Evolutionary conservation across 768 basidiomycete species (phyloP).

Genomic region (Nidularia sp.): DNA sequence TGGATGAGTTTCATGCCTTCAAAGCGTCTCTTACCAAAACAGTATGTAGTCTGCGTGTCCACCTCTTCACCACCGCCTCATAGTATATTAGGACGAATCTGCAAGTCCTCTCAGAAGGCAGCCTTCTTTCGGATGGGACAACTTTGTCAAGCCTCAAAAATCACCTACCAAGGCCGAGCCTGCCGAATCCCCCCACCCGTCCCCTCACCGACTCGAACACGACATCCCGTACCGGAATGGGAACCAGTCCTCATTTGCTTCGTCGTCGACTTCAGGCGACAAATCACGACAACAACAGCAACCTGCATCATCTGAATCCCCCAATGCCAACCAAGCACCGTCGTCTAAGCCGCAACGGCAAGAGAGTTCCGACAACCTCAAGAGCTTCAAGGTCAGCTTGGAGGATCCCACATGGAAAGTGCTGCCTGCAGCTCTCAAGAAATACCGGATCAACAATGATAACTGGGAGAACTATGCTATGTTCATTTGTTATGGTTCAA

Average conservation of each 20-base stretch:
- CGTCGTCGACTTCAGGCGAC: constrained; percentile 18
- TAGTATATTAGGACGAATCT: constrained; percentile 24
- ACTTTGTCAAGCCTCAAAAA: constrained; percentile 68
- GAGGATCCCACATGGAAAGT: constrained; percentile 99
- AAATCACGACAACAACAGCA: constrained; percentile 19
- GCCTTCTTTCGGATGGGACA: constrained; percentile 87
- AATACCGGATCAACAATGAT: constrained; percentile 97
- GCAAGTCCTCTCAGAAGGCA: constrained; percentile 57
- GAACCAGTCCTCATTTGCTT: constrained; percentile 16
- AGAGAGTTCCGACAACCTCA: constrained; percentile 73
- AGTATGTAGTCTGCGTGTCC: constrained; percentile 17
- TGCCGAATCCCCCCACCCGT: constrained; percentile 74
- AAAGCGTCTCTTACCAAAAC: constrained; percentile 36
- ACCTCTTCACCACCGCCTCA: background rate
- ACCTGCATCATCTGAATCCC: constrained; percentile 25
- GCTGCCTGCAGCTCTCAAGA: constrained; percentile 94
- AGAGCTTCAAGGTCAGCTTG: constrained; percentile 95
- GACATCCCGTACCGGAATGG: constrained; percentile 44
- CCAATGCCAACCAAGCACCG: constrained; percentile 20
- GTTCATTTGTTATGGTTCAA: constrained; percentile 96
- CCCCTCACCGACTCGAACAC: constrained; percentile 75
- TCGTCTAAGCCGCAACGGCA: constrained; percentile 49
- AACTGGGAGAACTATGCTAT: constrained; percentile 99
- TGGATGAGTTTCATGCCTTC: constrained; percentile 59
- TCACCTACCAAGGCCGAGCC: constrained; percentile 76